Percentiles rank a stretch among this genome's conserved stretches.
These are phyloP conservation scores for Metschnikowia aberdeeniae DNA, from an alignment of 805 yeast genomes.

Conservation along the genomic window DNA sequence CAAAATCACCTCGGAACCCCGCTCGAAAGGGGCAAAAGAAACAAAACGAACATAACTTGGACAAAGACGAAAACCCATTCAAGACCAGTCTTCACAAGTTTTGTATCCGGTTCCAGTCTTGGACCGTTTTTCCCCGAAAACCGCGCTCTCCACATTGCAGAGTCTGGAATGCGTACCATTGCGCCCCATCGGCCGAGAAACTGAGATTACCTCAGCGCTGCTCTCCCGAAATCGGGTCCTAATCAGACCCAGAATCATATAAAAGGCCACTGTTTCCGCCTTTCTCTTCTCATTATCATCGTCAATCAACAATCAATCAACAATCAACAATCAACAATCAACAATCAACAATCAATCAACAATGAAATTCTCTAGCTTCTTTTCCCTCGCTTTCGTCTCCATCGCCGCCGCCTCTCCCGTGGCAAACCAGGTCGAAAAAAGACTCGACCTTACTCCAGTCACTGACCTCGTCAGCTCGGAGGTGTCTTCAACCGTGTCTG, in stretches of 20 bases:
- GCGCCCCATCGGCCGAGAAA: not conserved
- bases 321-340: too few species aligned
- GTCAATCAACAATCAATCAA: not conserved
- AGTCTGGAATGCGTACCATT: not conserved
- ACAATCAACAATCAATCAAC: not conserved
- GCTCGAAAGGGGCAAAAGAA: too few species aligned
- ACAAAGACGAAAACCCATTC: too few species aligned
- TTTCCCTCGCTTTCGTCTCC: conserved; percentile 8
- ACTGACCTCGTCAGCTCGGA: not conserved
- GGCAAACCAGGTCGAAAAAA: not conserved
- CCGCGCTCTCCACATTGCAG: not conserved
- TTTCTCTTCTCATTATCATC: not conserved
- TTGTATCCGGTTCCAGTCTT: too few species aligned
- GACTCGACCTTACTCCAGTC: not conserved
- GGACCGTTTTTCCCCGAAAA: too few species aligned
- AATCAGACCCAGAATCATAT: not conserved
- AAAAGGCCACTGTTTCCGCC: not conserved
- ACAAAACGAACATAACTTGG: too few species aligned
- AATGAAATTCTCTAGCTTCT: conserved; percentile 9
- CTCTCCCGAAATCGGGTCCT: not conserved
- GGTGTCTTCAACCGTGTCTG: not conserved
- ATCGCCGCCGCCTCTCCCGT: conserved; percentile 12
- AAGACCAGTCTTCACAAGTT: too few species aligned
- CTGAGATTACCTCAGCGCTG: not conserved
- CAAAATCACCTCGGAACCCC: too few species aligned